Percentiles rank a stretch among this genome's conserved stretches.
These are phyloP conservation scores for Blastobotrys attinorum DNA, from an alignment of 805 yeast genomes.

Conservation along the genomic window DNA sequence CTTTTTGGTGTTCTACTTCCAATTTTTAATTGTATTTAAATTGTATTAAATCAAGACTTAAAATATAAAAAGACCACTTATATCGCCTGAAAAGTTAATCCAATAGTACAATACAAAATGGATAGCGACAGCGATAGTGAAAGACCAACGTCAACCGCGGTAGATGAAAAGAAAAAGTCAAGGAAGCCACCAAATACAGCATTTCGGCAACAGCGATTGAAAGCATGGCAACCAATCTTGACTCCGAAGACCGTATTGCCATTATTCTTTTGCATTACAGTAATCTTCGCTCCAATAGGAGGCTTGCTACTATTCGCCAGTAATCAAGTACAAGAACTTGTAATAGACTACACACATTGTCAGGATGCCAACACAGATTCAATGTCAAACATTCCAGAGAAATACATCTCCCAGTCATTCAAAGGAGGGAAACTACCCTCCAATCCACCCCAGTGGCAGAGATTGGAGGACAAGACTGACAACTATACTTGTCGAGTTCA, in stretches of 20 bases:
- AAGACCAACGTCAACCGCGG: constrained; percentile 18
- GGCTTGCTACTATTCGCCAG: constrained; percentile 74
- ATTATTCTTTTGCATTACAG: constrained; percentile 60
- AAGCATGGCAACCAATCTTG: constrained; percentile 79
- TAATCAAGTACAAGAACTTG: constrained; percentile 66
- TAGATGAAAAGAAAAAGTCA: constrained; percentile 30
- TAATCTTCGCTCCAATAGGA: constrained; percentile 86
- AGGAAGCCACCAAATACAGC: constrained; percentile 38
- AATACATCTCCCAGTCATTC: constrained; percentile 57
- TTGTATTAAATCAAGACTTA: no score
- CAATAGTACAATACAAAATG: not conserved
- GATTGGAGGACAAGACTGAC: constrained; percentile 25
- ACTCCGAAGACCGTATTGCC: constrained; percentile 91
- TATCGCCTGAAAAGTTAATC: no score
- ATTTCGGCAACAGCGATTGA: constrained; percentile 47
- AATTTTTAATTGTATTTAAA: no score
- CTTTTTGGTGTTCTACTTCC: not conserved
- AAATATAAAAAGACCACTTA: no score
- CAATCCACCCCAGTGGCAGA: constrained; percentile 59
- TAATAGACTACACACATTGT: constrained; percentile 72
- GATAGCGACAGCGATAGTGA: constrained; percentile 29
- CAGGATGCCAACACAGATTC: constrained; percentile 38
- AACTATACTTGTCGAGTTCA: constrained; percentile 50
- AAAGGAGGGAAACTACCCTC: constrained; percentile 31
- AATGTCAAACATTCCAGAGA: constrained; percentile 49